Evolutionary conservation across 768 basidiomycete genomes (phyloP).

Genomic region (Pisolithus microcarpus): DNA sequence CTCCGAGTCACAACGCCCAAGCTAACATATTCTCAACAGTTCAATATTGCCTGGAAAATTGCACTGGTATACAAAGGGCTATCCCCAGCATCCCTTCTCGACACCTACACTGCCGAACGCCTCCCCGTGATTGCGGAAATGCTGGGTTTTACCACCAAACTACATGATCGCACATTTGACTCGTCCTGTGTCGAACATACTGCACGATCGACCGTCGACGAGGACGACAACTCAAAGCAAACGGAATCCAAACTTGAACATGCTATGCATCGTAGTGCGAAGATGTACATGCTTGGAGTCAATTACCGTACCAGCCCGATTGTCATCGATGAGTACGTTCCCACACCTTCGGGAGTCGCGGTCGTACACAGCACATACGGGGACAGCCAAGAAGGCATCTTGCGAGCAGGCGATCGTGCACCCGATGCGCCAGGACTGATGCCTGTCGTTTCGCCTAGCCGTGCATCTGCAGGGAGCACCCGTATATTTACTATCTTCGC

Average conservation of each 20-base stretch:
- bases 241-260: neutral
- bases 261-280: neutral
- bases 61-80: no score
- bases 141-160: constrained; percentile 29
- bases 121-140: constrained; percentile 16
- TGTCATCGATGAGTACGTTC: constrained; percentile 13
- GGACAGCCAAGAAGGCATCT: neutral
- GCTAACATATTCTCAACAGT: constrained; percentile 12
- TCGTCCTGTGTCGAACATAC: neutral
- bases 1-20: no score
- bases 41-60: constrained; percentile 36
- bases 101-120: no score
- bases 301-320: constrained; percentile 22
- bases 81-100: no score
- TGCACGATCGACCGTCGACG: neutral
- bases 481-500: no score
- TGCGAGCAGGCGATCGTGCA: no score
- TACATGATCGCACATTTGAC: neutral
- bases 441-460: no score
- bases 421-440: no score
- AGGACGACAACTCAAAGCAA: neutral
- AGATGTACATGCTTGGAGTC: constrained; percentile 17
- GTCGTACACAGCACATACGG: neutral
- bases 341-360: neutral
- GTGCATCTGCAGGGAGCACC: no score